These are phyloP conservation scores for Sclerotinia borealis DNA, from an alignment of 2,329 filamentous ascomycete species.

Conservation along the genomic window DNA sequence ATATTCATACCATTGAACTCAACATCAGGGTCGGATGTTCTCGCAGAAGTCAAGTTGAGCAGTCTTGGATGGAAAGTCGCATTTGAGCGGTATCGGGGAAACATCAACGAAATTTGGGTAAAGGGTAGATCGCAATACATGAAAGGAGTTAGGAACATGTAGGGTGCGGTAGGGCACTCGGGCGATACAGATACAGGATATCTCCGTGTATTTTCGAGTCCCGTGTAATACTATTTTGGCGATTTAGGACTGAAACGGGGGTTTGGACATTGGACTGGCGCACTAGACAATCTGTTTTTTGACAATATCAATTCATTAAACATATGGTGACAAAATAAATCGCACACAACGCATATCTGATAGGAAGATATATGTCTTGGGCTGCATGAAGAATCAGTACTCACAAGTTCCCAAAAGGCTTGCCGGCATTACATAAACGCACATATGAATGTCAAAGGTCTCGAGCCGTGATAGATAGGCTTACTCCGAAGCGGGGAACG, in stretches of 20 bases:
- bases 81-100: neutral
- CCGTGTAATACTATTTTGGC: neutral
- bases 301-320: neutral
- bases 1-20: neutral
- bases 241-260: neutral
- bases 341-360: neutral
- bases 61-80: conserved; percentile 3
- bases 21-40: neutral
- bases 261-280: neutral
- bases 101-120: conserved; percentile 5
- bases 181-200: neutral
- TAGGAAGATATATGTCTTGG: neutral
- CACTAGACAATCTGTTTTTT: neutral
- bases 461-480: neutral
- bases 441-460: neutral
- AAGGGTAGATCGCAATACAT: neutral
- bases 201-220: neutral
- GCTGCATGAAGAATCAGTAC: neutral
- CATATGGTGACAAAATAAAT: neutral
- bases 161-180: neutral
- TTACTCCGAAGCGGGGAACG: neutral
- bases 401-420: neutral
- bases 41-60: conserved; percentile 4
- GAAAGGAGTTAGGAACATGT: neutral
- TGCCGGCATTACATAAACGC: neutral